Percentiles rank a stretch among this genome's conserved stretches.
These are phyloP conservation scores for Penicillium riverlandense DNA, from an alignment of 495 filamentous ascomycete species.

Conservation along the genomic window DNA sequence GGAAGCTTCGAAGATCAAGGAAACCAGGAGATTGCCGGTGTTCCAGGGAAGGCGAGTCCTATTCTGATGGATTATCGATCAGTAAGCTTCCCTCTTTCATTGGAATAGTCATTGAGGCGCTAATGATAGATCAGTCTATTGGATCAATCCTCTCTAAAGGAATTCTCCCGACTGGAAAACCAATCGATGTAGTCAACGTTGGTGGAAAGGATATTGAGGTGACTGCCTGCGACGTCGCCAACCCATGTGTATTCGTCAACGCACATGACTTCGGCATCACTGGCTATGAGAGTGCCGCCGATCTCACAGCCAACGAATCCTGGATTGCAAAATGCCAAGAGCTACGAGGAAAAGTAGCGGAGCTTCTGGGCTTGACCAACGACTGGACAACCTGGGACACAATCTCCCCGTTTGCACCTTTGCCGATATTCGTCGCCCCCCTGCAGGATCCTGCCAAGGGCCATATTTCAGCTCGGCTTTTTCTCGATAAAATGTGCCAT, in stretches of 20 bases:
- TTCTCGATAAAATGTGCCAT: slow-evolving; percentile 7
- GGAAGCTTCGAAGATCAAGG: not conserved
- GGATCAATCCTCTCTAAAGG: not conserved
- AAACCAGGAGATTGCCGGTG: slow-evolving; percentile 1
- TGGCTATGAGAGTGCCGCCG: slow-evolving; percentile 1
- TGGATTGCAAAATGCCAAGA: slow-evolving; percentile 1
- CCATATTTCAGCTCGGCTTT: not conserved
- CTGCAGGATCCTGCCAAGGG: not conserved
- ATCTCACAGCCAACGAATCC: slow-evolving; percentile 1
- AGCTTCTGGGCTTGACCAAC: not conserved
- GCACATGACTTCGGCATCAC: slow-evolving; percentile 2
- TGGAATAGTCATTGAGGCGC: too few relatives aligned
- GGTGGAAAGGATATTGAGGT: slow-evolving; percentile 1
- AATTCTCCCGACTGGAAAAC: not conserved
- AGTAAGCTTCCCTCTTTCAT: not conserved
- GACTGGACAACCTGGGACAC: slow-evolving; percentile 1
- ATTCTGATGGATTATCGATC: not conserved
- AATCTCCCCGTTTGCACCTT: slow-evolving; percentile 1
- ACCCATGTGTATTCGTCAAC: slow-evolving; percentile 1
- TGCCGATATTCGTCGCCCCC: slow-evolving; percentile 3
- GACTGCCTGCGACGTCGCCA: slow-evolving; percentile 2
- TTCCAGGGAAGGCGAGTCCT: not conserved
- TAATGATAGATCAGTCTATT: too few relatives aligned
- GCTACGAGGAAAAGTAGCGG: slow-evolving; percentile 2
- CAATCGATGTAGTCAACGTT: not conserved